A percentile compares a stretch with the other conserved stretches of the same genome.
Evolutionary conservation across 306 rosid genomes (phyloP).

Genomic region (Citrullus colocynthis): DNA sequence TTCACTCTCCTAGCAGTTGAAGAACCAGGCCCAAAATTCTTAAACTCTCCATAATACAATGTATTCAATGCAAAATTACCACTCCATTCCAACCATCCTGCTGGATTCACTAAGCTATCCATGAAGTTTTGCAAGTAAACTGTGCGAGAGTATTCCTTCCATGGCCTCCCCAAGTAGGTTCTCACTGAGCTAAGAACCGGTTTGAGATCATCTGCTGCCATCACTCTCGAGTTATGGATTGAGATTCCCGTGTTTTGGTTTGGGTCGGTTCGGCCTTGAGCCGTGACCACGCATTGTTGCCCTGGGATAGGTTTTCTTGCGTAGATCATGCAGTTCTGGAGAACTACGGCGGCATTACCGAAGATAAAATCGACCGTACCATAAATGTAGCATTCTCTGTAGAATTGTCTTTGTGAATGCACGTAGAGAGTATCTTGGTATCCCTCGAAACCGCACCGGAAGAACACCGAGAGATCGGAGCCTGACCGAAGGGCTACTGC

Average conservation of each 20-base stretch:
- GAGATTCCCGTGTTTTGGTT: constrained; percentile 14
- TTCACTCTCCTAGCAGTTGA: constrained; percentile 1
- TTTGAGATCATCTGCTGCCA: background rate
- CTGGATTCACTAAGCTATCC: background rate
- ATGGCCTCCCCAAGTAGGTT: constrained; percentile 17
- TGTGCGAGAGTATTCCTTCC: constrained; percentile 14
- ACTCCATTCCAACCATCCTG: constrained; percentile 15
- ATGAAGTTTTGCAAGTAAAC: constrained; percentile 5
- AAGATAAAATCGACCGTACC: constrained; percentile 16
- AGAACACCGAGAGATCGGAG: constrained; percentile 9
- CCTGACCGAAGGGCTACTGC: constrained; percentile 9
- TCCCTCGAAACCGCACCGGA: constrained; percentile 15
- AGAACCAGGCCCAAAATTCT: constrained; percentile 13
- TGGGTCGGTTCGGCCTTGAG: constrained; percentile 4
- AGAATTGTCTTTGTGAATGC: constrained; percentile 11
- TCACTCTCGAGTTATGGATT: constrained; percentile 10
- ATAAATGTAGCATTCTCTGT: constrained; percentile 14
- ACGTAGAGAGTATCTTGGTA: constrained; percentile 19
- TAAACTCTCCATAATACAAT: constrained; percentile 14
- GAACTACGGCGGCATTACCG: constrained; percentile 12
- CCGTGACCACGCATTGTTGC: constrained; percentile 1
- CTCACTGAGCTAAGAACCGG: background rate
- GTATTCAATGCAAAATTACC: background rate
- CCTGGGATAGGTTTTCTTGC: background rate
- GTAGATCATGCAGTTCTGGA: constrained; percentile 17